phyloP scores from a whole-genome alignment of 345 rosid species.

The Rhizophora apiculata region DNA sequence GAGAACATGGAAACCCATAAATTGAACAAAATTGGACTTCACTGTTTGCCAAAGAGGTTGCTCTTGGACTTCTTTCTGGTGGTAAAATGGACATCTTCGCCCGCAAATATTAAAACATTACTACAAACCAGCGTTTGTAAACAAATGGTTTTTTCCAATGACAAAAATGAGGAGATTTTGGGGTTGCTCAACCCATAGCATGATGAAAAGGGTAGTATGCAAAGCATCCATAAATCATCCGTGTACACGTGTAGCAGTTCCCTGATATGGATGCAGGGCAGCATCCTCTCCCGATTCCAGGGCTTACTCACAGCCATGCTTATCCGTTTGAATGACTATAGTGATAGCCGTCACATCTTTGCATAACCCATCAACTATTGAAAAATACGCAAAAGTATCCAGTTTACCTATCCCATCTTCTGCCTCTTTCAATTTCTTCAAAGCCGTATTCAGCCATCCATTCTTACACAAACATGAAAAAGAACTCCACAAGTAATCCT shows the following conservation, averaged over 20 bases:
- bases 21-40: too few relatives aligned
- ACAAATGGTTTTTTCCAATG: too few relatives aligned
- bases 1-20: too few relatives aligned
- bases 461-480: conserved; percentile 76
- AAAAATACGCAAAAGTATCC: conserved; percentile 63
- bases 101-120: too few relatives aligned
- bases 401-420: conserved; percentile 41
- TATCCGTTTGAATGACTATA: conserved; percentile 43
- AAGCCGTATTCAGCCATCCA: conserved; percentile 66
- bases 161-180: not conserved
- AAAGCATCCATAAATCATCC: not conserved
- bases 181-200: not conserved
- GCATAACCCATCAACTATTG: conserved; percentile 69
- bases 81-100: too few relatives aligned
- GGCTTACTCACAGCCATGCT: conserved; percentile 36
- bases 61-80: too few relatives aligned
- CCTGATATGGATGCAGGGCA: not conserved
- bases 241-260: not conserved
- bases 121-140: not conserved
- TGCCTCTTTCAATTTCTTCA: conserved; percentile 50
- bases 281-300: conserved; percentile 2
- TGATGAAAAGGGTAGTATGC: too few relatives aligned
- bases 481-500: conserved; percentile 54
- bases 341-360: conserved; percentile 61
- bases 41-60: too few relatives aligned